These are phyloP conservation scores for Globisporangium ultimum DNA, from an alignment of 352 stramenopile species.

Conservation along the genomic window DNA sequence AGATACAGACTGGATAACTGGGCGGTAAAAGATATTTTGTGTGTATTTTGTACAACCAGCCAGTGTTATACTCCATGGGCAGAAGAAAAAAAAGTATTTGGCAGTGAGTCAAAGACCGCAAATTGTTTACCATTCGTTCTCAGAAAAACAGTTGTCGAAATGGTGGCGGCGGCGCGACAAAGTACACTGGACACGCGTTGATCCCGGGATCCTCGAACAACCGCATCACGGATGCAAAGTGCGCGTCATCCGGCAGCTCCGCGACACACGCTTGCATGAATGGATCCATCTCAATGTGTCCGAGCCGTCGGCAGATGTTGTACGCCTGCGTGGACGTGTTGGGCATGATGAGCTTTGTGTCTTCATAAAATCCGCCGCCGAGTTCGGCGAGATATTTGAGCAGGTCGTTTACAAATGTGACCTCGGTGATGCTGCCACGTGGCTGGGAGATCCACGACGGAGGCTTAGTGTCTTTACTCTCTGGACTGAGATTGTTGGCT, in stretches of 20 bases:
- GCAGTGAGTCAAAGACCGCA: too few relatives aligned
- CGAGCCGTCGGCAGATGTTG: slow-evolving; percentile 23
- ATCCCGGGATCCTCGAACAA: slow-evolving; percentile 5
- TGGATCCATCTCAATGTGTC: slow-evolving; percentile 27
- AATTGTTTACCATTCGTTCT: neutral
- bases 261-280: slow-evolving; percentile 35
- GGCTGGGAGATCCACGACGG: slow-evolving; percentile 28
- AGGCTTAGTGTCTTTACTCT: slow-evolving; percentile 18
- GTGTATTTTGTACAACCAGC: too few relatives aligned
- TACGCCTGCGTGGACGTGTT: slow-evolving; percentile 23
- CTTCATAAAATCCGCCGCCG: slow-evolving; percentile 16
- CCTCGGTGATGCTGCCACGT: slow-evolving; percentile 23
- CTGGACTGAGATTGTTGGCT: slow-evolving; percentile 18
- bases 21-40: too few relatives aligned
- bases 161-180: slow-evolving; percentile 2
- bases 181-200: slow-evolving; percentile 5
- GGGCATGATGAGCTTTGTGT: slow-evolving; percentile 19
- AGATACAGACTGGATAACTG: too few relatives aligned
- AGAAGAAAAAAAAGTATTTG: too few relatives aligned
- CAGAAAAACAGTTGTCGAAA: slow-evolving; percentile 13
- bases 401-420: slow-evolving; percentile 13
- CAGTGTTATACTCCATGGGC: too few relatives aligned
- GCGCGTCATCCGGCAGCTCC: slow-evolving; percentile 12
- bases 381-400: slow-evolving; percentile 17
- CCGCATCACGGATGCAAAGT: slow-evolving; percentile 17